These are phyloP conservation scores for Penicillium oxalicum DNA, from an alignment of 2,329 filamentous ascomycete genomes.

Conservation along the genomic window DNA sequence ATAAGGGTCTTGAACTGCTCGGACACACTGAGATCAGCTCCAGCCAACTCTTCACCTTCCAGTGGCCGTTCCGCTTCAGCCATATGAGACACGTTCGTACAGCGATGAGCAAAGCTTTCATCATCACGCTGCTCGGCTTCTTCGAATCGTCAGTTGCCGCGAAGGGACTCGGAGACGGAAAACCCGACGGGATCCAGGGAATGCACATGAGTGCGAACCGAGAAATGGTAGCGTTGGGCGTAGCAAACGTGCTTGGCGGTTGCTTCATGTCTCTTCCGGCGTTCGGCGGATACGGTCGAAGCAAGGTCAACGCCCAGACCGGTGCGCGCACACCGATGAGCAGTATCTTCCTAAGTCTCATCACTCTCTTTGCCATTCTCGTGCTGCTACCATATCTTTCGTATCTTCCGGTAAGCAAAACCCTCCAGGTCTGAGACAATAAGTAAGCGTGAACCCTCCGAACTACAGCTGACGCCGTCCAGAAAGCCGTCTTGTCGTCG, in stretches of 20 bases:
- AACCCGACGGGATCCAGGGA: conserved; percentile 63
- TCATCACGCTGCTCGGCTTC: conserved; percentile 94
- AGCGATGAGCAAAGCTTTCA: conserved; percentile 82
- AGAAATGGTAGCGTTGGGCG: conserved; percentile 84
- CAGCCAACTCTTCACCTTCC: conserved; percentile 68
- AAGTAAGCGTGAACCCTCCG: too few relatives aligned
- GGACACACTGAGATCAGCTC: conserved; percentile 70
- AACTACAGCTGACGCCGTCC: conserved; percentile 8
- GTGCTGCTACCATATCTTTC: conserved; percentile 89
- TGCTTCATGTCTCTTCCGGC: conserved; percentile 89
- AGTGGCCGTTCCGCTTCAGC: conserved; percentile 73
- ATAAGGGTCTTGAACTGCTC: conserved; percentile 73
- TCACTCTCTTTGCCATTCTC: conserved; percentile 73
- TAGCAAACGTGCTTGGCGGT: conserved; percentile 84
- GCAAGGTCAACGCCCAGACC: conserved; percentile 89
- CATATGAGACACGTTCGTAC: conserved; percentile 78
- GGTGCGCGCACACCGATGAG: conserved; percentile 92
- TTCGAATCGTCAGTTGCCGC: conserved; percentile 96
- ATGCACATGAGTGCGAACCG: conserved; percentile 85
- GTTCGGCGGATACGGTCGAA: conserved; percentile 93
- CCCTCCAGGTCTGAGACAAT: background rate
- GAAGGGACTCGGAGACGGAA: conserved; percentile 68
- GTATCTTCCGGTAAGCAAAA: conserved; percentile 76
- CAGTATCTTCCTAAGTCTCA: conserved; percentile 75
- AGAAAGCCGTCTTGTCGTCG: conserved; percentile 88